Evolutionary conservation across 176 grass and related monocot species (phyloP), one percentile per base, ranked within the genome.

Genomic region (Triticum urartu): DNA sequence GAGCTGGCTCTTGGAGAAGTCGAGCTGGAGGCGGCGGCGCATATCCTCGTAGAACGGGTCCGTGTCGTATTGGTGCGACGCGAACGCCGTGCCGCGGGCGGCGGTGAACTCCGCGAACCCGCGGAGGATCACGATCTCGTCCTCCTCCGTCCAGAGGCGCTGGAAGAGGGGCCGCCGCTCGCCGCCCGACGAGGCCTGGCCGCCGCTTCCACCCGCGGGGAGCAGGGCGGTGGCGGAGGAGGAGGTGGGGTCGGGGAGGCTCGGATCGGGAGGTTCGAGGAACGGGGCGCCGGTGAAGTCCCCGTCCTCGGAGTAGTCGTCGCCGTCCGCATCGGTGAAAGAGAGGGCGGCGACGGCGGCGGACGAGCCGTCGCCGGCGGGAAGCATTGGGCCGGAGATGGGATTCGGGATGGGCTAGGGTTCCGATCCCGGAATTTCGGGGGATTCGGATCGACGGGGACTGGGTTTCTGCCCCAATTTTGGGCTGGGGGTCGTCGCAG

Each of bases 21-120:
- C 94, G 26, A 99, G 92, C 60, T 96, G 94, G 32, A 99, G 94
- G 86, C 88, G 88, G 68, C 82, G 79, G 76, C 89, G 89, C 87
- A 99, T 94, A 63, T 99, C 94, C 88, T 99, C 97, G 65, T 99
- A 99, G 92, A 99, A 99, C 0, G 94, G 97, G 42, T 95, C 94
- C 0, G 97, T 99, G 77, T 99, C 97, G 52, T 99, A 99, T 90
- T 99, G 97, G 89, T 99, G 97, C 7, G 97, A 96, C 28, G 97
- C 97, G 87, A 99, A 99, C 64, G 97, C 93, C 40, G 97, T 99
- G 40, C 97, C 97, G 14, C 97, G 94, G 66, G 82, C 84, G 6
- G 84, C 89, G 25, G 97, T 99, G 79, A 99, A 99, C 77, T 99
- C 97, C 7, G 93, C 84, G 85, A 99, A 99, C 3, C 94, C 92